A percentile compares a stretch with the other conserved stretches of the same genome.
Conservation (phyloP, 768 basidiomycete species). For the Hygrocybe punicea region DNA sequence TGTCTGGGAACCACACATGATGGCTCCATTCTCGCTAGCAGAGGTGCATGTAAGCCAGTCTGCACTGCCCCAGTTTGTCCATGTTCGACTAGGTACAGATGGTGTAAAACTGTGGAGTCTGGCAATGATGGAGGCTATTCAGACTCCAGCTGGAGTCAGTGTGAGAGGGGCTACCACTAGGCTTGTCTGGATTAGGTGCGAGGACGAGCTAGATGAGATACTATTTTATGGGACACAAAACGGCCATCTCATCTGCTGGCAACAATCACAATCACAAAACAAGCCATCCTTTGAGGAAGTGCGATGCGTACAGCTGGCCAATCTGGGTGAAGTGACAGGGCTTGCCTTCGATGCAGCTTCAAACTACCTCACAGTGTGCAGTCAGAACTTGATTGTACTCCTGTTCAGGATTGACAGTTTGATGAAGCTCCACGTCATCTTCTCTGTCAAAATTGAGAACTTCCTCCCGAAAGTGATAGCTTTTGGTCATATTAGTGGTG, state of each 20-base stretch:
- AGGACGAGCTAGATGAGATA: slow-evolving; percentile 13
- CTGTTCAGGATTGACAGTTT: slow-evolving; percentile 13
- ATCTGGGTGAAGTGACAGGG: slow-evolving; percentile 19
- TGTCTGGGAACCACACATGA: neutral
- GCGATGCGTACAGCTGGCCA: slow-evolving; percentile 11
- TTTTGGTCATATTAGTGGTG: slow-evolving; percentile 13
- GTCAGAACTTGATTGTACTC: slow-evolving; percentile 16
- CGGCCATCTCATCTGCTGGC: slow-evolving; percentile 18
- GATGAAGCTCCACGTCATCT: slow-evolving; percentile 14
- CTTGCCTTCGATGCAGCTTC: slow-evolving; percentile 18
- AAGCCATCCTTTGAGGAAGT: slow-evolving; percentile 15
- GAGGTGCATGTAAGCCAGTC: neutral
- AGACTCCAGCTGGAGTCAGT: neutral
- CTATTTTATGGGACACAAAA: slow-evolving; percentile 16
- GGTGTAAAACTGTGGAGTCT: slow-evolving; percentile 13
- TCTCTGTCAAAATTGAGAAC: slow-evolving; percentile 13
- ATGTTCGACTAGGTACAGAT: slow-evolving; percentile 8
- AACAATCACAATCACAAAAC: neutral
- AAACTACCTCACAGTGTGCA: slow-evolving; percentile 19
- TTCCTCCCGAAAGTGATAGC: slow-evolving; percentile 17
- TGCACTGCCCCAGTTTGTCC: neutral
- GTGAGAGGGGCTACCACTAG: slow-evolving; percentile 13
- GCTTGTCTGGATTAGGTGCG: slow-evolving; percentile 15
- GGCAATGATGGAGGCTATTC: neutral
- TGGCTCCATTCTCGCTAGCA: neutral